These are phyloP conservation scores for Backusella australiensis DNA, from an alignment of 192 early-diverging fungal genomes.

Conservation along the genomic window DNA sequence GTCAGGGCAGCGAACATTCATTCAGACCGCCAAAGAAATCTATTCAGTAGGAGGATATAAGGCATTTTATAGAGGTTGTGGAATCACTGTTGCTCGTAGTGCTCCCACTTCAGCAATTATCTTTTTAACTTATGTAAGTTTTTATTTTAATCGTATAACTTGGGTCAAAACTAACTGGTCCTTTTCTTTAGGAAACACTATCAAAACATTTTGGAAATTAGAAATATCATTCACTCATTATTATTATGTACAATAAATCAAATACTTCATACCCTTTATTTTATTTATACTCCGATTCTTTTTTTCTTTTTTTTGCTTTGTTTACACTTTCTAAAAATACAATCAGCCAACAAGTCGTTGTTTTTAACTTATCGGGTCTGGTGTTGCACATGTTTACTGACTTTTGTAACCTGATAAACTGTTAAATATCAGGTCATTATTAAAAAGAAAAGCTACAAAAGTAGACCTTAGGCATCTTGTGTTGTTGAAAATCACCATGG, in stretches of 20 bases:
- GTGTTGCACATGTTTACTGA: background rate
- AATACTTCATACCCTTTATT: background rate
- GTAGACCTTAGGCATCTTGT: background rate
- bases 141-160: background rate
- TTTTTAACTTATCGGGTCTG: background rate
- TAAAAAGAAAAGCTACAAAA: background rate
- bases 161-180: background rate
- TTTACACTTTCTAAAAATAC: background rate
- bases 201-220: background rate
- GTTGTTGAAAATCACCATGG: background rate
- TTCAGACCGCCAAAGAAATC: conserved; percentile 62
- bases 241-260: background rate
- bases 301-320: background rate
- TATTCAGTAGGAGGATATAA: conserved; percentile 76
- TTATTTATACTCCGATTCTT: no score
- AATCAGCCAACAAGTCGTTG: background rate
- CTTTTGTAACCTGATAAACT: background rate
- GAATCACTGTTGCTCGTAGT: conserved; percentile 85
- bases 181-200: background rate
- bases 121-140: conserved; percentile 92
- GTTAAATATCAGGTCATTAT: background rate
- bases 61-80: conserved; percentile 92
- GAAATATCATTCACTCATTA: background rate
- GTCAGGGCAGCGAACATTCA: conserved; percentile 43
- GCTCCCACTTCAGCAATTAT: conserved; percentile 94